phyloP scores from a whole-genome alignment of 495 filamentous ascomycete genomes.

The Penicillium samsonianum region DNA sequence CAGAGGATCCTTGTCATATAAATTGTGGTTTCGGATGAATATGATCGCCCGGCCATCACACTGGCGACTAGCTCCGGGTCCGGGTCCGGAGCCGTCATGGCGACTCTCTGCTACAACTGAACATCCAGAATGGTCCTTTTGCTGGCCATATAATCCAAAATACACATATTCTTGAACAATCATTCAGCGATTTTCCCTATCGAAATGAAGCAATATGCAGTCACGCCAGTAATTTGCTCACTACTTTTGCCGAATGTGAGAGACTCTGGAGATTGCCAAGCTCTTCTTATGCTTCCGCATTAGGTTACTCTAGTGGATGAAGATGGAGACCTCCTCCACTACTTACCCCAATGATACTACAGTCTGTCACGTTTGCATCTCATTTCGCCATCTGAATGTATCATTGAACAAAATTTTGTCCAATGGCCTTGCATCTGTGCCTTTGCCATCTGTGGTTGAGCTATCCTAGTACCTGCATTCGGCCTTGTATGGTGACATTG shows the following conservation, averaged over 20 bases:
- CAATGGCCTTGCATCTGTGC: conserved; percentile 22
- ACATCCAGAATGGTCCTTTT: neutral
- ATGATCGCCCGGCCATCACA: neutral
- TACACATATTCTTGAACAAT: neutral
- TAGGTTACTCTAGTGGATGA: conserved; percentile 20
- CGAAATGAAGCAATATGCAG: neutral
- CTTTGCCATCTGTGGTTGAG: conserved; percentile 28
- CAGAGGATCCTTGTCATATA: neutral
- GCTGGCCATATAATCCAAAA: neutral
- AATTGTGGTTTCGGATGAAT: neutral
- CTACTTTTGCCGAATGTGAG: neutral
- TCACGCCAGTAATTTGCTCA: neutral
- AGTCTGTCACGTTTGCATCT: conserved; percentile 38
- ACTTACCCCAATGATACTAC: conserved; percentile 31
- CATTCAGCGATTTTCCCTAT: neutral
- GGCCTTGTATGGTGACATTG: conserved; percentile 18
- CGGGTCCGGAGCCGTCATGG: neutral
- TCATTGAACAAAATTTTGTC: conserved; percentile 19
- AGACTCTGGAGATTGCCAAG: neutral
- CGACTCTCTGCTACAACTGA: neutral
- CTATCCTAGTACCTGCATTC: conserved; percentile 26
- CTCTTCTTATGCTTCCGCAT: conserved; percentile 33
- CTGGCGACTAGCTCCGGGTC: neutral
- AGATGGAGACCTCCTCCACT: conserved; percentile 2
- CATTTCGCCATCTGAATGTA: conserved; percentile 13